phyloP scores from a whole-genome alignment of 2,329 filamentous ascomycete species.

The Diaporthe nobilis region DNA sequence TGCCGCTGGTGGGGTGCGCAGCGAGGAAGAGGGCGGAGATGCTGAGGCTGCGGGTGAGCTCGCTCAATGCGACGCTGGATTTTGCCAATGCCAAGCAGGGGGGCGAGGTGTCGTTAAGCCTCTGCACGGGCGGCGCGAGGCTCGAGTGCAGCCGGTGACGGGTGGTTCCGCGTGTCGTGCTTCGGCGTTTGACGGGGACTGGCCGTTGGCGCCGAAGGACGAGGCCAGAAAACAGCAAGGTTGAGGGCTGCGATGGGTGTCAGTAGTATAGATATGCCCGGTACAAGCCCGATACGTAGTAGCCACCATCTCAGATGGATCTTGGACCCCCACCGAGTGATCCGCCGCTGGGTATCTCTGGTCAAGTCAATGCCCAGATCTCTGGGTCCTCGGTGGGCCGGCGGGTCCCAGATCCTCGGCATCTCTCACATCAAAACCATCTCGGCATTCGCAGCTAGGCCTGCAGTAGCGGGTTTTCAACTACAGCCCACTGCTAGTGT shows the following conservation, averaged over 20 bases:
- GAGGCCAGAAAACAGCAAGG: neutral
- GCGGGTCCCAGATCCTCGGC: slow-evolving; percentile 25
- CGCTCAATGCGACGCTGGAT: slow-evolving; percentile 31
- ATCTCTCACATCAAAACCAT: slow-evolving; percentile 12
- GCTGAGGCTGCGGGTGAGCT: slow-evolving; percentile 29
- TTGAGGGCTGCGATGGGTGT: slow-evolving; percentile 3
- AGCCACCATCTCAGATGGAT: neutral
- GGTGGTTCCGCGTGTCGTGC: slow-evolving; percentile 17
- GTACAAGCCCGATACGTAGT: neutral
- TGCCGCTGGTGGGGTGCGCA: slow-evolving; percentile 34
- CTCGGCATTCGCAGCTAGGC: slow-evolving; percentile 23
- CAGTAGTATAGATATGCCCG: neutral
- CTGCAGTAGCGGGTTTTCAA: slow-evolving; percentile 2
- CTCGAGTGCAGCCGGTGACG: slow-evolving; percentile 32
- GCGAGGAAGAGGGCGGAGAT: slow-evolving; percentile 19
- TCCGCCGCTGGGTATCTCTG: neutral
- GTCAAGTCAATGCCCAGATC: slow-evolving; percentile 19
- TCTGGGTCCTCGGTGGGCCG: slow-evolving; percentile 20
- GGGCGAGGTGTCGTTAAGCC: slow-evolving; percentile 19
- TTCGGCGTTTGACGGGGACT: slow-evolving; percentile 20
- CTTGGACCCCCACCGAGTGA: neutral
- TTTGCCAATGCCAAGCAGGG: neutral
- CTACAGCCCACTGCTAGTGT: neutral
- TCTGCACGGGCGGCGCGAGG: slow-evolving; percentile 35
- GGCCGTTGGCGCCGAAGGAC: slow-evolving; percentile 18